phyloP scores from a whole-genome alignment of 148 eudicot species.

The Linanthus parryae region DNA sequence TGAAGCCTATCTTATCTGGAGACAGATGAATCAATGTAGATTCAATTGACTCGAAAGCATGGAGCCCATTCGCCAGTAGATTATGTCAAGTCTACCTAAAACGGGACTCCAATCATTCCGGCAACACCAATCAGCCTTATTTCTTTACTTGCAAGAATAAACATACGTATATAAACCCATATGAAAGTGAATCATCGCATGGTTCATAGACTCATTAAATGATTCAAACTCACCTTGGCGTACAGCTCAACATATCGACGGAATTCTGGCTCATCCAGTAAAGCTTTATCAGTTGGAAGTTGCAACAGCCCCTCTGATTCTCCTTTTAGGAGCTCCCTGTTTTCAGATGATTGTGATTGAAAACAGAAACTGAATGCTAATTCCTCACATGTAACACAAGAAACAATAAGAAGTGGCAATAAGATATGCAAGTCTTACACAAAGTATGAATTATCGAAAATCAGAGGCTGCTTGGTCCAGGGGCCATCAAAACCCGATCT shows the following conservation, averaged over 20 bases:
- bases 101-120: too few species aligned
- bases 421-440: constrained; percentile 40
- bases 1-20: too few species aligned
- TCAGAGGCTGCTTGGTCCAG: constrained; percentile 93
- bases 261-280: constrained; percentile 78
- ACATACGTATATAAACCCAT: too few species aligned
- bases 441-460: constrained; percentile 88
- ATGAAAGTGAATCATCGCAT: too few species aligned
- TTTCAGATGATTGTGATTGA: constrained; percentile 3
- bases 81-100: too few species aligned
- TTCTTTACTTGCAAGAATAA: too few species aligned
- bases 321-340: constrained; percentile 80
- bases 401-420: not conserved
- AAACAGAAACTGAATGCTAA: constrained; percentile 2
- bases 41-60: too few species aligned
- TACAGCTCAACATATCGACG: constrained; percentile 76
- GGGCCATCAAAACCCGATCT: constrained; percentile 97
- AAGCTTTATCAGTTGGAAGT: constrained; percentile 79
- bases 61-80: too few species aligned
- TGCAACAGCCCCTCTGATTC: constrained; percentile 82
- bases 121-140: too few species aligned
- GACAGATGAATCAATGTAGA: too few species aligned
- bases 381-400: constrained; percentile 2
- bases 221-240: constrained; percentile 96
- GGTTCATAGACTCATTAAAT: too few species aligned